Base-by-base conservation (phyloP, 2,329 filamentous ascomycete genomes). In the Arachnomyces sp. region DNA sequence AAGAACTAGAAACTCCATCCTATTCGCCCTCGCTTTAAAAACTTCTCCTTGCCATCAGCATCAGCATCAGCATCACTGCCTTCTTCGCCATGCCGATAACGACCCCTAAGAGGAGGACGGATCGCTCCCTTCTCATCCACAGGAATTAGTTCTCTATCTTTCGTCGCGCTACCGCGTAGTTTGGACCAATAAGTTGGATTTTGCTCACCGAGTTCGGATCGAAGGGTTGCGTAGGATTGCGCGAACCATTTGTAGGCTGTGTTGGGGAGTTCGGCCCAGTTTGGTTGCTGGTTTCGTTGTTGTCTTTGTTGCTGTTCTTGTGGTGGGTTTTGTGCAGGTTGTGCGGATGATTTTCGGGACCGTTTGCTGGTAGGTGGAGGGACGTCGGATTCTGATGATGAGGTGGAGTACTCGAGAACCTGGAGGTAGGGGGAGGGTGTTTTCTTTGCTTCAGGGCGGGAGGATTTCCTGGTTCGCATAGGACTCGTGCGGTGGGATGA, bases 191-290 rank as follows among this genome's bases (percentile, higher is more conserved):
- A 9, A 15, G 20, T 34, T 12, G 12, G 29, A 2, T 55, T 55
- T 13, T 56, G 56, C 29, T 49, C 54, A 17, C 44, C 42, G 2
- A 57, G 51, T 34, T 64, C 59, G 15, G 36, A 41, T 11, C 53
- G 42, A 14, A 61, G 46, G 14, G 61, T 58, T 33, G 55, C 52
- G 36, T 63, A 57, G 2, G 53, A 53, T 28, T 54, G 47, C 9
- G 56, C 58, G 55, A 60, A 67, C 5, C 42, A 43, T 43, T 65
- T 66, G 43, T 66, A 63, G 1, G 61, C 58, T 1, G 64, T 67
- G 38, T 60, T 55, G 2, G 51, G 52, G 31, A 55, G 49, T 25
- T 61, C 56, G 7, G 54, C 58, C 61, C 58, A 64, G 9, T n/a
- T n/a, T n/a, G n/a, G n/a, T n/a, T n/a, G n/a, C n/a, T n/a, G n/a